Evolutionary conservation across 176 grass and related monocot species (phyloP), one percentile per base, ranked within the genome.

Genomic region (Cenchrus purpureus): DNA sequence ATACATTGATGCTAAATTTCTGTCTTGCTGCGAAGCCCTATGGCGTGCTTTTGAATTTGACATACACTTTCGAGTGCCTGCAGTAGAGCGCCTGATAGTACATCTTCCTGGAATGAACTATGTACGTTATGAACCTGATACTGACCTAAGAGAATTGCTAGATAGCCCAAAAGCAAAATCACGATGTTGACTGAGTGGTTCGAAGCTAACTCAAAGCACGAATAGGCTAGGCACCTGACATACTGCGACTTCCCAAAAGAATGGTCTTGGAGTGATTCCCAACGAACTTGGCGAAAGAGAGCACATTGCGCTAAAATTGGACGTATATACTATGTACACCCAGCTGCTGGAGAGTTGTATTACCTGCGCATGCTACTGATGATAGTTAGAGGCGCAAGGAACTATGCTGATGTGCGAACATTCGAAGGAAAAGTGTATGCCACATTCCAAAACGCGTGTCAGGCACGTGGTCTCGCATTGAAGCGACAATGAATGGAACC

Each of bases 381-480:
- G 40, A 29, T 63, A 8, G 51, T 79, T 8, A 50, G 14, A 42
- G 50, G 76, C 5, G 53, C 54, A 2, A 32, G 11, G 4, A 60
- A 15, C 4, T 79, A n/a, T 58, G 50, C 12, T 0, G 25, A 79
- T 8, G 8, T 79, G 8, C 31, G 50, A 54, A 58, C 28, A 3
- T 50, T 16, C 12, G 10, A 58, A 6, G 15, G 15, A 16, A 29
- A 7, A 14, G 11, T 79, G 0, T 37, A 79, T 10, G 11, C 9
- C n/a, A 79, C 62, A 6, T 82, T 82, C 22, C 51, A 16, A 82
- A 43, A 55, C 10, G 68, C 68, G 29, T 83, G 68, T 4, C 14
- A 43, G 12, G 65, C 67, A 4, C 56, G 20, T 8, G 81, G 79
- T 4, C 34, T 82, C n/a, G 0, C 11, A n/a, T 82, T 19, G 59